A percentile compares a stretch with the other conserved stretches of the same genome.
These are phyloP conservation scores for Globisporangium lucens DNA, from an alignment of 352 stramenopile genomes.

Conservation along the genomic window DNA sequence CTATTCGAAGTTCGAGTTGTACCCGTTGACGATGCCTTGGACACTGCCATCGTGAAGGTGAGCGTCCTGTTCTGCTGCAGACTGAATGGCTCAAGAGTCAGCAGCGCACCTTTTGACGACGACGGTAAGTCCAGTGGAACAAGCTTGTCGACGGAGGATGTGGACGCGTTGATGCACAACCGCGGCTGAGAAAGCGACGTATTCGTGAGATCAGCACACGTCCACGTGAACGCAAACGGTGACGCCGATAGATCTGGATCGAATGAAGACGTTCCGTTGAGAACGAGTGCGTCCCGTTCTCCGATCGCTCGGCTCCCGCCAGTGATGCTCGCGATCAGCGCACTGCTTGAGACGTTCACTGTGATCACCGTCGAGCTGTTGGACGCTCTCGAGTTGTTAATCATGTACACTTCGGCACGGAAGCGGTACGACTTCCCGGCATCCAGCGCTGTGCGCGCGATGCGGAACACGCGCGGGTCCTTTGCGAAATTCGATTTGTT, in stretches of 20 bases:
- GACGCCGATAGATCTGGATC: constrained; percentile 44
- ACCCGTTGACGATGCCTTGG: constrained; percentile 19
- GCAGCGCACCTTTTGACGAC: constrained; percentile 8
- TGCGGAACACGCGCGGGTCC: constrained; percentile 56
- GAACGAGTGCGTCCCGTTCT: constrained; percentile 41
- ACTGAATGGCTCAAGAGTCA: constrained; percentile 45
- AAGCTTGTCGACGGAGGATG: constrained; percentile 12
- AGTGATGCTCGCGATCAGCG: constrained; percentile 29
- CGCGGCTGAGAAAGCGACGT: not conserved
- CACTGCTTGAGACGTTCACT: constrained; percentile 40
- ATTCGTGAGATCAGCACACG: constrained; percentile 54
- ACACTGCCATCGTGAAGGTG: constrained; percentile 41
- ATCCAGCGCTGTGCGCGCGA: constrained; percentile 33
- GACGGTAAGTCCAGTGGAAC: constrained; percentile 20
- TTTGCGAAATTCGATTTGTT: constrained; percentile 52
- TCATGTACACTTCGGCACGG: constrained; percentile 47
- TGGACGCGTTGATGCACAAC: constrained; percentile 22
- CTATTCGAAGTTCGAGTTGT: constrained; percentile 13
- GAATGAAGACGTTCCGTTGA: constrained; percentile 41
- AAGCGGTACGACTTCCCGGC: constrained; percentile 56
- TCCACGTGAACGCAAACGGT: constrained; percentile 48
- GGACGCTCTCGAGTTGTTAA: constrained; percentile 17
- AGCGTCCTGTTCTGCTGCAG: constrained; percentile 38
- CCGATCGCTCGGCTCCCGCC: constrained; percentile 51
- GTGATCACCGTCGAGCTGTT: constrained; percentile 40